Evolutionary conservation across 108 stramenopile species (phyloP), one percentile per base, ranked within the genome.

Genomic region (Conticribra weissflogii): DNA sequence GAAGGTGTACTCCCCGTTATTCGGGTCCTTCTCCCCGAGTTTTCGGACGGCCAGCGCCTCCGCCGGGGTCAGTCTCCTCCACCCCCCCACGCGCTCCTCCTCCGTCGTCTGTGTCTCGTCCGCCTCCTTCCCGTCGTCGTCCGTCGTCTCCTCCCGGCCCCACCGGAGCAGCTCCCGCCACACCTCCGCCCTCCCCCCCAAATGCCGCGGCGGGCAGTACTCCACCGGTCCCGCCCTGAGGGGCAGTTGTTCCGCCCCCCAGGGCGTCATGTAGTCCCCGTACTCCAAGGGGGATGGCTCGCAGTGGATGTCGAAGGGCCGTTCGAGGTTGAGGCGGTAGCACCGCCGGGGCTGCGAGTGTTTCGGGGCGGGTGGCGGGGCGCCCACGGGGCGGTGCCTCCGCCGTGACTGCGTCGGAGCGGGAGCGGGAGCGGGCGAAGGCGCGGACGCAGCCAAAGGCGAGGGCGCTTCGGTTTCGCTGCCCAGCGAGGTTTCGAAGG

Each of bases 301-400:
- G 21, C 52, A 63, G 17, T 62, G 66, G n/a, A 81, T 76, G 44
- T 71, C 27, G 14, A 71, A 64, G 3, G 79, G 79, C 18, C 74
- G 74, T 48, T 81, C 79, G 8, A 81, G 50, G 45, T 81, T 81
- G n/a, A 81, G 54, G 2, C 79, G 69, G 52, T 76, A 76, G 41
- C 69, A 70, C 25, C 75, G 52, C 50, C 18, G 50, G 21, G 44
- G n/a, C n/a, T n/a, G n/a, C n/a, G n/a, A n/a, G n/a, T n/a, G n/a
- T n/a, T n/a, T n/a, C n/a, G n/a, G n/a, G n/a, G n/a, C n/a, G n/a
- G n/a, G n/a, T n/a, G n/a, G n/a, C n/a, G n/a, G n/a, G n/a, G n/a
- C n/a, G n/a, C n/a, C n/a, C n/a, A n/a, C n/a, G n/a, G n/a, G n/a
- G n/a, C n/a, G n/a, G n/a, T n/a, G n/a, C n/a, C n/a, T n/a, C n/a